Evolutionary conservation across 768 basidiomycete genomes (phyloP).

Genomic region (Amanita fuliginea): DNA sequence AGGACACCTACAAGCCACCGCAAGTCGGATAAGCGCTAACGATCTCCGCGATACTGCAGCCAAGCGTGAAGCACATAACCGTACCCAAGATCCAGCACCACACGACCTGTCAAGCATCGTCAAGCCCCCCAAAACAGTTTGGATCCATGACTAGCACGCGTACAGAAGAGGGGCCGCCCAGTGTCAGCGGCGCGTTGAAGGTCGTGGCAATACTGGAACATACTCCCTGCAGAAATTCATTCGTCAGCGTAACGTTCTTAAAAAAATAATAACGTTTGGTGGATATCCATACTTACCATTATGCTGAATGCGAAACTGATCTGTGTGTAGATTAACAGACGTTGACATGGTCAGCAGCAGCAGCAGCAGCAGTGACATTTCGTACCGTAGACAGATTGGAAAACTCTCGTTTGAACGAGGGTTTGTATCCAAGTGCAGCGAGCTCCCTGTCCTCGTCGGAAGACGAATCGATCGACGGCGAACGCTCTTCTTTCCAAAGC

Average conservation of each 20-base stretch:
- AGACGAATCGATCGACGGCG: background rate
- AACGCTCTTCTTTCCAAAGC: background rate
- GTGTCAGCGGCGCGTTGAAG: conserved; percentile 61
- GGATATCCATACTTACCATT: conserved; percentile 41
- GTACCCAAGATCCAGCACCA: conserved; percentile 75
- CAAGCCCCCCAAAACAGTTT: conserved; percentile 10
- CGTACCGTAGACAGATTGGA: conserved; percentile 69
- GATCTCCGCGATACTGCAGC: conserved; percentile 65
- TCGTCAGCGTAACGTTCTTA: conserved; percentile 33
- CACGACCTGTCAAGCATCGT: conserved; percentile 20
- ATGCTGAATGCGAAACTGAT: conserved; percentile 74
- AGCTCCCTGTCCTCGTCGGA: conserved; percentile 54
- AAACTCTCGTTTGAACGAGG: conserved; percentile 80
- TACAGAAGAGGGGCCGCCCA: conserved; percentile 54
- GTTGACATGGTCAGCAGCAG: too few relatives aligned
- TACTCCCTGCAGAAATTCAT: conserved; percentile 35
- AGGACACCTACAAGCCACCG: conserved; percentile 54
- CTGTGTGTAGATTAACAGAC: too few relatives aligned
- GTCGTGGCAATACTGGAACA: conserved; percentile 72
- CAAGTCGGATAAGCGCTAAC: conserved; percentile 70
- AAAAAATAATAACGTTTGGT: conserved; percentile 13
- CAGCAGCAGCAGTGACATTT: background rate
- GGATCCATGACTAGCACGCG: conserved; percentile 17
- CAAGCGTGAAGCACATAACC: conserved; percentile 64
- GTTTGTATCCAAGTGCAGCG: conserved; percentile 59